These are phyloP conservation scores for Xylariaceae sp. DNA, from an alignment of 2,329 filamentous ascomycete genomes.

Conservation along the genomic window DNA sequence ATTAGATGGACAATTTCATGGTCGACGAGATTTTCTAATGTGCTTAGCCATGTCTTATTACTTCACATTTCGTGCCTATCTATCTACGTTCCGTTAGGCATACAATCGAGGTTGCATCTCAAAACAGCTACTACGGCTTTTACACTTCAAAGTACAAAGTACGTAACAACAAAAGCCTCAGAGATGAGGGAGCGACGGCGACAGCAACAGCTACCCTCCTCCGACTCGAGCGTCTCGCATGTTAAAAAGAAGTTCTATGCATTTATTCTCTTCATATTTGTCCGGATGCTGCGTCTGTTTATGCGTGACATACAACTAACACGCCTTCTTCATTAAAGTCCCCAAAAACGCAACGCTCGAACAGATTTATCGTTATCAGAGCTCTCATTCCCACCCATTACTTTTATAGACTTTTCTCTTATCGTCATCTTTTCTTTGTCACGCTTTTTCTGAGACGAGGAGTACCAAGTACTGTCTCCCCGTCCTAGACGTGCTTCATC, in stretches of 20 bases:
- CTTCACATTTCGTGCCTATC: no score
- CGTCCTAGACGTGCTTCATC: neutral
- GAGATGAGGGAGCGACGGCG: neutral
- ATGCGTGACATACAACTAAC: constrained; percentile 3
- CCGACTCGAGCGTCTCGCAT: neutral
- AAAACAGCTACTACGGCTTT: no score
- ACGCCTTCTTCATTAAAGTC: neutral
- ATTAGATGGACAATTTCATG: no score
- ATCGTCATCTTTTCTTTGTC: neutral
- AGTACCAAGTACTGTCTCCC: neutral
- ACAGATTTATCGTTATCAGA: neutral
- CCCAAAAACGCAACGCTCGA: neutral
- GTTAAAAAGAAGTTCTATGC: neutral
- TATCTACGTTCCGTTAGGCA: no score
- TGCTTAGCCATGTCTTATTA: no score
- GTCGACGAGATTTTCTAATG: no score
- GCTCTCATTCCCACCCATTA: neutral
- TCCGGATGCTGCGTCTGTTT: constrained; percentile 4
- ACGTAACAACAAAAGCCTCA: neutral
- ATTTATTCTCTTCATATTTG: constrained; percentile 2
- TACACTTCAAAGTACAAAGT: neutral
- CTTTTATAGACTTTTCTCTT: neutral
- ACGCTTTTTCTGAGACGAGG: neutral
- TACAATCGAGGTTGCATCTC: no score
- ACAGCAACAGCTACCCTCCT: neutral